These are phyloP conservation scores for Capillidium heterosporum DNA, from an alignment of 371 early-diverging fungal species.

Conservation along the genomic window DNA sequence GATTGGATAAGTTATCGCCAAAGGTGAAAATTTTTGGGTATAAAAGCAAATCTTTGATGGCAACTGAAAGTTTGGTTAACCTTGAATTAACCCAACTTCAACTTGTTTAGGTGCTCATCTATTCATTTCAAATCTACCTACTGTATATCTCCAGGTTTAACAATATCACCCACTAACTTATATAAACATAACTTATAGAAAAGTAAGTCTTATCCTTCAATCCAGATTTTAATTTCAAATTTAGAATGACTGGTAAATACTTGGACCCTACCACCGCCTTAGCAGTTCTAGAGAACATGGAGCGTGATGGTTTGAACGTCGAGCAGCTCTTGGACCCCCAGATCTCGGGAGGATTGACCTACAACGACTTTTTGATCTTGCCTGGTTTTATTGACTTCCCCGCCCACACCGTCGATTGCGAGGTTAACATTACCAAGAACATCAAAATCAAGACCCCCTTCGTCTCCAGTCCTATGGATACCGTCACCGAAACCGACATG, in stretches of 20 bases:
- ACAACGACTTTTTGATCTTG: conserved; percentile 92
- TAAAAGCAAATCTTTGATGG: too few relatives aligned
- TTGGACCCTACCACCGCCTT: conserved; percentile 24
- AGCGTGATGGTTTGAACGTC: conserved; percentile 57
- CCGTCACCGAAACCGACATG: conserved; percentile 93
- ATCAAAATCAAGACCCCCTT: conserved; percentile 81
- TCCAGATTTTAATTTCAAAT: background rate
- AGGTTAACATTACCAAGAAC: conserved; percentile 70
- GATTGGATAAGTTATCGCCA: too few relatives aligned
- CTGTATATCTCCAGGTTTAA: too few relatives aligned
- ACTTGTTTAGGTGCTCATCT: too few relatives aligned
- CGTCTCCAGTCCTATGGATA: conserved; percentile 92
- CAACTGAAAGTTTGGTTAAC: too few relatives aligned
- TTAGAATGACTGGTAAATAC: conserved; percentile 8
- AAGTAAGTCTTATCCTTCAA: too few relatives aligned
- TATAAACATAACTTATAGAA: too few relatives aligned
- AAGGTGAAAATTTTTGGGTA: too few relatives aligned
- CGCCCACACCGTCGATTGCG: conserved; percentile 54
- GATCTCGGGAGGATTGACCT: conserved; percentile 74
- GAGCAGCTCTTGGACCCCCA: conserved; percentile 52
- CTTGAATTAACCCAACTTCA: too few relatives aligned
- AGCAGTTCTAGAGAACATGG: conserved; percentile 15
- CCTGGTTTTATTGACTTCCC: conserved; percentile 91
- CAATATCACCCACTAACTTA: too few relatives aligned
- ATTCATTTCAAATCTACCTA: too few relatives aligned